These are phyloP conservation scores for Verticillium klebahnii DNA, from an alignment of 2,329 filamentous ascomycete genomes.

Conservation along the genomic window DNA sequence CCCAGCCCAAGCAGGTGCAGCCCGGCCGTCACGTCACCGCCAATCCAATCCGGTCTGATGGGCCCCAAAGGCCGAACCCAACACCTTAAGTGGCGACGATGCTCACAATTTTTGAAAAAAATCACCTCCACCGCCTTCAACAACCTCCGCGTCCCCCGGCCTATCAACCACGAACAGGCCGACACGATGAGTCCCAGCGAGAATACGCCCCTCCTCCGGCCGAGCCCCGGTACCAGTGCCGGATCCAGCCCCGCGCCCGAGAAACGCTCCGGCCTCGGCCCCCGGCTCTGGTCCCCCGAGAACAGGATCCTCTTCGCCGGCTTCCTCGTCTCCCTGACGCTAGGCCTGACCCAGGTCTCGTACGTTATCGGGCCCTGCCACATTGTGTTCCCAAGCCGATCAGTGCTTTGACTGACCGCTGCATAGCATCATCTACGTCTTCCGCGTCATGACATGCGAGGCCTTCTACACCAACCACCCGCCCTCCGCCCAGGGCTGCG, in stretches of 20 bases:
- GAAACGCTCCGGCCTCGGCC: background rate
- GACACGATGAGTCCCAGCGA: background rate
- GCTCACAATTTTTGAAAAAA: background rate
- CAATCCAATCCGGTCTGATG: background rate
- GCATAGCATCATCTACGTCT: constrained; percentile 53
- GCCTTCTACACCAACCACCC: constrained; percentile 57
- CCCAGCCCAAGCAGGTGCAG: too few relatives aligned
- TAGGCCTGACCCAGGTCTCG: constrained; percentile 46
- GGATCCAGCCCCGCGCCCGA: background rate
- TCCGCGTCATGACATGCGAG: constrained; percentile 69
- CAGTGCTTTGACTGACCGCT: background rate
- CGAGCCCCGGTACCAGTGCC: background rate
- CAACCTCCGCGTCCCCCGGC: background rate
- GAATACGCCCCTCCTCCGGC: background rate
- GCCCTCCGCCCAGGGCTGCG: constrained; percentile 49
- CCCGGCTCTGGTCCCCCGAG: constrained; percentile 7
- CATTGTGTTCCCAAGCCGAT: background rate
- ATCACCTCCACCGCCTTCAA: background rate
- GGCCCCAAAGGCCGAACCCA: background rate
- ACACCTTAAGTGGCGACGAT: background rate
- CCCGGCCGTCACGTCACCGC: background rate
- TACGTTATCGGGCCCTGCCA: constrained; percentile 15
- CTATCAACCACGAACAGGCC: background rate
- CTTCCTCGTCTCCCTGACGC: constrained; percentile 52
- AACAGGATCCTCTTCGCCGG: constrained; percentile 52